These are phyloP conservation scores for Bipolaris sorokiniana DNA, from an alignment of 2,329 filamentous ascomycete species.

Conservation along the genomic window DNA sequence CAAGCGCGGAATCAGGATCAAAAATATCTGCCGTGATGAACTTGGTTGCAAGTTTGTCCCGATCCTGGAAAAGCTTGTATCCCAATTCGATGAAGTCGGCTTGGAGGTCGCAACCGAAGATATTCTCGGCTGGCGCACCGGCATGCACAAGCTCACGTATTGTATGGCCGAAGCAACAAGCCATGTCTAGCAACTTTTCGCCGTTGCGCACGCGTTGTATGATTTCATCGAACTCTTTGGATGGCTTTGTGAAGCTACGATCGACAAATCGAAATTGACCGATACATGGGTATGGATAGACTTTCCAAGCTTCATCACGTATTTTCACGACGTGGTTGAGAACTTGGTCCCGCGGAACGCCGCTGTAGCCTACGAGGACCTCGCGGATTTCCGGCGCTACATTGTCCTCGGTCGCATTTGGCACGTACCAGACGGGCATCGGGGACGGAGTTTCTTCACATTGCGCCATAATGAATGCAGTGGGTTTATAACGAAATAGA, in stretches of 20 bases:
- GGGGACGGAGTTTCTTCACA: not conserved
- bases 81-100: constrained; percentile 60
- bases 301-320: constrained; percentile 33
- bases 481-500: not conserved
- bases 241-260: constrained; percentile 26
- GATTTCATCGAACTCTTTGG: constrained; percentile 32
- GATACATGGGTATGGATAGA: constrained; percentile 43
- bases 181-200: constrained; percentile 49
- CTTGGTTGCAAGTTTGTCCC: constrained; percentile 51
- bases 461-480: constrained; percentile 5
- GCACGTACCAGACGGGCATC: constrained; percentile 35
- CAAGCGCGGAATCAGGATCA: constrained; percentile 34
- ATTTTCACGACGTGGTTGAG: constrained; percentile 40
- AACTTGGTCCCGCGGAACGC: constrained; percentile 41
- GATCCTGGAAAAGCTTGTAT: constrained; percentile 47
- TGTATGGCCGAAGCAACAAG: constrained; percentile 55
- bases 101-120: constrained; percentile 51
- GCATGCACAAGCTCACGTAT: constrained; percentile 50
- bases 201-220: constrained; percentile 36
- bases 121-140: constrained; percentile 48
- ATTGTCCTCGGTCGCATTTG: constrained; percentile 28
- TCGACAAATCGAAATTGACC: constrained; percentile 44
- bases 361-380: constrained; percentile 47
- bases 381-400: constrained; percentile 36
- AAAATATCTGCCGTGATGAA: constrained; percentile 62